Percentiles rank a stretch among this genome's conserved stretches.
Evolutionary conservation across 2,329 filamentous ascomycete species (phyloP).

Genomic region (Pestalotiopsis sp.): DNA sequence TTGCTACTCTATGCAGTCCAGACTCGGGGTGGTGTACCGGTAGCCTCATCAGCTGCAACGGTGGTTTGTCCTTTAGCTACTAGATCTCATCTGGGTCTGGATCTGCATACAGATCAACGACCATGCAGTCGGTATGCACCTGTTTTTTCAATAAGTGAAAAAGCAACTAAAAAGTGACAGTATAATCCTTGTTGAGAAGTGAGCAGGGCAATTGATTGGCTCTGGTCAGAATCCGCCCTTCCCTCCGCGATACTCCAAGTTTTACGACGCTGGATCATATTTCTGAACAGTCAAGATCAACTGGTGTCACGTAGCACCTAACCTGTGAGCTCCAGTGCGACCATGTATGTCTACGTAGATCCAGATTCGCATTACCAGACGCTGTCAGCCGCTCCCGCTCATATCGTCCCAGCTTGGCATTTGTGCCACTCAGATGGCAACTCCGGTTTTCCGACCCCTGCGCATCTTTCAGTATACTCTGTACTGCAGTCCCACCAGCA

Average conservation of each 20-base stretch:
- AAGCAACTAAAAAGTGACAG: not conserved
- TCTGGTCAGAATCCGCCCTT: not conserved
- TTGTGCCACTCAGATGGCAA: too few species aligned
- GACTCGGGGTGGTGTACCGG: conserved; percentile 21
- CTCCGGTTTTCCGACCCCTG: too few species aligned
- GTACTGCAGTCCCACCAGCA: not conserved
- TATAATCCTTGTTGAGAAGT: not conserved
- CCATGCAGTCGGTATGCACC: not conserved
- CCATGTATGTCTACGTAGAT: too few species aligned
- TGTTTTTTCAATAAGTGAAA: not conserved
- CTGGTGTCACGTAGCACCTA: too few species aligned
- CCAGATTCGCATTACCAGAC: too few species aligned
- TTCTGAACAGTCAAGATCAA: too few species aligned
- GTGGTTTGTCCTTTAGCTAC: conserved; percentile 18
- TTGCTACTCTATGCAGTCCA: conserved; percentile 19
- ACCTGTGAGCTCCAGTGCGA: too few species aligned
- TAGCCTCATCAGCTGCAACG: conserved; percentile 21
- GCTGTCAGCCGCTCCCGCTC: too few species aligned
- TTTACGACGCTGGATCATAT: not conserved
- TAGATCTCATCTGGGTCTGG: not conserved
- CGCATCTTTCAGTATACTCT: not conserved
- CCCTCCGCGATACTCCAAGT: not conserved
- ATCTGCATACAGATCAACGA: not conserved
- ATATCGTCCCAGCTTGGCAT: too few species aligned
- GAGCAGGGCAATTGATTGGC: not conserved